A percentile compares a stretch with the other conserved stretches of the same genome.
These are phyloP conservation scores for Globisporangium uncinulatum DNA, from an alignment of 352 stramenopile genomes.

Conservation along the genomic window DNA sequence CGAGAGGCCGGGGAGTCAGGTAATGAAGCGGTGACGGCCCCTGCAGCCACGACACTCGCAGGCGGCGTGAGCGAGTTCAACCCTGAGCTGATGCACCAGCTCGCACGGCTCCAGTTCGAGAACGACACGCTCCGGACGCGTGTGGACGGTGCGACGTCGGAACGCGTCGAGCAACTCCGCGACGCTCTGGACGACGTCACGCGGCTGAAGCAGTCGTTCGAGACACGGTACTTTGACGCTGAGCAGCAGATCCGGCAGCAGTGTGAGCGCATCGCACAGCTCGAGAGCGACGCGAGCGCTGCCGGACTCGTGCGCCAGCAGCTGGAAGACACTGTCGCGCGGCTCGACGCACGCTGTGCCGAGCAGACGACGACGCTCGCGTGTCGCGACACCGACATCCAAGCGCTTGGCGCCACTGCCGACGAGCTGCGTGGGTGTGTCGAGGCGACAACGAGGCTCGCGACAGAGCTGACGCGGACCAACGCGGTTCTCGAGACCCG, in stretches of 20 bases:
- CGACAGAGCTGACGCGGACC: not conserved
- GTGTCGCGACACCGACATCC: not conserved
- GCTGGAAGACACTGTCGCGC: not conserved
- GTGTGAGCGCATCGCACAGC: constrained; percentile 9
- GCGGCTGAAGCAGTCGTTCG: constrained; percentile 68
- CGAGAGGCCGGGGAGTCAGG: constrained; percentile 16
- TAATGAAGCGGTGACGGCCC: not conserved
- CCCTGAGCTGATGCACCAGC: constrained; percentile 57
- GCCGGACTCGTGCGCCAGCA: not conserved
- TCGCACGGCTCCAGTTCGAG: constrained; percentile 50
- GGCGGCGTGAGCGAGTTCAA: constrained; percentile 58
- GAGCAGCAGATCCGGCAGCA: constrained; percentile 15
- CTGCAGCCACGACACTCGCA: constrained; percentile 9
- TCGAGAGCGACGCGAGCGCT: not conserved
- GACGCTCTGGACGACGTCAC: constrained; percentile 53
- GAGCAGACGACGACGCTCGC: not conserved
- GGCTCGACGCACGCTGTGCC: not conserved
- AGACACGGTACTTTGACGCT: constrained; percentile 60
- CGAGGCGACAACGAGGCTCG: not conserved
- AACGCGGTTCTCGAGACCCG: constrained; percentile 1
- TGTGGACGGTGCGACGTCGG: constrained; percentile 43
- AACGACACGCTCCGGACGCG: constrained; percentile 46
- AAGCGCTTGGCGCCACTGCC: not conserved
- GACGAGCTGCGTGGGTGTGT: not conserved
- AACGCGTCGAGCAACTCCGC: constrained; percentile 45